Evolutionary conservation across 2,329 filamentous ascomycete species (phyloP).

Genomic region (Atkinsonella hypoxylon): DNA sequence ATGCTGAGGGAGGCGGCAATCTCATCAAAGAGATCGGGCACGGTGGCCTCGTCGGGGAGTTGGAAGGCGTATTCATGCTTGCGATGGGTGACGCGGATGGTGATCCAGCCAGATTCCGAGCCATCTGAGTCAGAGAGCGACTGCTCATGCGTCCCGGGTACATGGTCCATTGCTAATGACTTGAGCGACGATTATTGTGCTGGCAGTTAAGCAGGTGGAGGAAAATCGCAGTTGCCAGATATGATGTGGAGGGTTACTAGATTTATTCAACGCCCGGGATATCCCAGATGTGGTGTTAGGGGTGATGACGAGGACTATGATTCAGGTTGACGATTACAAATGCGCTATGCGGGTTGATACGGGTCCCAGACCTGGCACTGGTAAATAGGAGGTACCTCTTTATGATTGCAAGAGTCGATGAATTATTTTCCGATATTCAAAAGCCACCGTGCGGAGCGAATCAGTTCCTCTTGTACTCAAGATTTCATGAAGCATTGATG

Average conservation of each 20-base stretch:
- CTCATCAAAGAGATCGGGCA: slow-evolving; percentile 46
- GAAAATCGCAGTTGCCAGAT: no score
- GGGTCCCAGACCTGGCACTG: no score
- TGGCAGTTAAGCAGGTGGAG: background rate
- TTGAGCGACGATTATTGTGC: background rate
- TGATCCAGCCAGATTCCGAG: slow-evolving; percentile 21
- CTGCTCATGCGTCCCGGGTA: background rate
- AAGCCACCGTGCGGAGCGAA: background rate
- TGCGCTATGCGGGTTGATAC: no score
- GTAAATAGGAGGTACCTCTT: no score
- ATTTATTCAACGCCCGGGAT: no score
- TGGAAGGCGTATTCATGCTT: slow-evolving; percentile 31
- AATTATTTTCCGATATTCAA: no score
- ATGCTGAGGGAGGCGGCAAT: slow-evolving; percentile 46
- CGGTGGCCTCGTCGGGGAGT: slow-evolving; percentile 33
- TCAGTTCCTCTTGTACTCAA: background rate
- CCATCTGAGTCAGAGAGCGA: background rate
- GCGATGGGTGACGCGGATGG: slow-evolving; percentile 34
- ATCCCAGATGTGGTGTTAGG: no score
- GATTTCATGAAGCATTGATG: no score
- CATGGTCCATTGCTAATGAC: background rate
- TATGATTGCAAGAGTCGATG: no score
- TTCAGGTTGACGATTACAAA: no score
- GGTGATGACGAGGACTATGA: no score
- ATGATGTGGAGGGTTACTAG: background rate